Evolutionary conservation across 164 flowering plant species (phyloP).

Genomic region (Sedum album): DNA sequence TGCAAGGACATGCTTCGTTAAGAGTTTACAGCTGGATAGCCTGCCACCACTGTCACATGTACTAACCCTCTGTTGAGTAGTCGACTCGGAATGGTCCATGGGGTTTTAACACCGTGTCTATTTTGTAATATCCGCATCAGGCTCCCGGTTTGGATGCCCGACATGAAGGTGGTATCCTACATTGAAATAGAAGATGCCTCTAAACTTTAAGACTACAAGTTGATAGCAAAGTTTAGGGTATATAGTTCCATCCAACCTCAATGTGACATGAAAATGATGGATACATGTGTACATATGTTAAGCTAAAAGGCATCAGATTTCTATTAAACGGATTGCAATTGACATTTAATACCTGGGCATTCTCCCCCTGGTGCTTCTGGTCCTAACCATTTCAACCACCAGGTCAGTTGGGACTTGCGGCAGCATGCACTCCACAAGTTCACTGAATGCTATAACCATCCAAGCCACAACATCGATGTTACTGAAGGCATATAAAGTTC

Average conservation of each 20-base stretch:
- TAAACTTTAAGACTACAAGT: not conserved
- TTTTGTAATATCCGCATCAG: conserved; percentile 1
- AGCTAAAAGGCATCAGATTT: not conserved
- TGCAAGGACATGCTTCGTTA: not conserved
- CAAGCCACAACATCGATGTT: not conserved
- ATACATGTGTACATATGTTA: not conserved
- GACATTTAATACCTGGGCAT: not conserved
- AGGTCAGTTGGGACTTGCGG: not conserved
- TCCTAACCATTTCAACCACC: not conserved
- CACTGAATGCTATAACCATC: not conserved
- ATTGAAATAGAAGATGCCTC: not conserved
- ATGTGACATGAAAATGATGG: not conserved
- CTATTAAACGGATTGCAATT: not conserved
- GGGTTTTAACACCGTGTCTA: not conserved
- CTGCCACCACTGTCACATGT: not conserved
- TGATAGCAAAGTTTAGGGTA: not conserved
- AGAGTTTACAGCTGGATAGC: not conserved
- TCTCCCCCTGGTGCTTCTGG: not conserved
- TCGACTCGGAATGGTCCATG: conserved; percentile 1
- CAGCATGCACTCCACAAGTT: not conserved
- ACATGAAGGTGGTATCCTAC: not conserved
- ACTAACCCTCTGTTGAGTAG: not conserved
- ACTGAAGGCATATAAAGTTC: not conserved
- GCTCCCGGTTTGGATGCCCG: not conserved
- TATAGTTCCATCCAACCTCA: not conserved